Evolutionary conservation across 495 filamentous ascomycete species (phyloP).

Genomic region (Delitschia confertaspora): DNA sequence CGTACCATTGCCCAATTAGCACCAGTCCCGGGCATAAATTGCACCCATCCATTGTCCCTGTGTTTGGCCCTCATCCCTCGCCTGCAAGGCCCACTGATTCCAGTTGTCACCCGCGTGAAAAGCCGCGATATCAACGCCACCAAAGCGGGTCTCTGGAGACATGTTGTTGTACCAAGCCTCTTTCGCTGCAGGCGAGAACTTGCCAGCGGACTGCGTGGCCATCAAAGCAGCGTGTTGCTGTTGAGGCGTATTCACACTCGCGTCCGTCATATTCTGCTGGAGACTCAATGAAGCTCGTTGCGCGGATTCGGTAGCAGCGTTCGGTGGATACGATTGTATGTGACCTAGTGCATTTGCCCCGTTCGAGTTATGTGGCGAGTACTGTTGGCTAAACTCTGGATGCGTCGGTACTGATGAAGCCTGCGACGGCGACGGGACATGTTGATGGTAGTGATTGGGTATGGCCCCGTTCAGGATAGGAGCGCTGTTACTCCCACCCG

Average conservation of each 20-base stretch:
- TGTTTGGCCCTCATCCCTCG: too few relatives aligned
- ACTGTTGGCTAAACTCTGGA: background rate
- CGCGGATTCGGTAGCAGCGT: constrained; percentile 6
- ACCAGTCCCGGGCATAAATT: too few relatives aligned
- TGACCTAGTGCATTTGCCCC: background rate
- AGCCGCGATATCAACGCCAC: constrained; percentile 30
- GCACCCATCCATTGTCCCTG: too few relatives aligned
- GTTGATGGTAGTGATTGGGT: background rate
- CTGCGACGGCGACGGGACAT: background rate
- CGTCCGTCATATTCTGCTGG: constrained; percentile 8
- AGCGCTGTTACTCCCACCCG: constrained; percentile 3
- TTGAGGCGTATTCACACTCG: background rate
- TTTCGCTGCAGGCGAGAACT: constrained; percentile 19
- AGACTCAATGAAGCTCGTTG: constrained; percentile 12
- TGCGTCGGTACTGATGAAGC: background rate
- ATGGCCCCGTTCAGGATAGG: constrained; percentile 6
- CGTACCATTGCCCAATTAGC: too few relatives aligned
- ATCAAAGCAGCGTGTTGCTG: constrained; percentile 10
- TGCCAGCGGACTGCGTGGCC: too few relatives aligned
- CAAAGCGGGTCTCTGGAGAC: constrained; percentile 29
- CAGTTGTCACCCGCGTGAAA: constrained; percentile 28
- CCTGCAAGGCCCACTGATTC: constrained; percentile 24
- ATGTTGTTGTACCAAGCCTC: constrained; percentile 29
- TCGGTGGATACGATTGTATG: background rate
- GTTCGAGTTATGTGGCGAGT: background rate